Conservation (phyloP, 768 basidiomycete species). For the Phaeotremella skinneri region DNA sequence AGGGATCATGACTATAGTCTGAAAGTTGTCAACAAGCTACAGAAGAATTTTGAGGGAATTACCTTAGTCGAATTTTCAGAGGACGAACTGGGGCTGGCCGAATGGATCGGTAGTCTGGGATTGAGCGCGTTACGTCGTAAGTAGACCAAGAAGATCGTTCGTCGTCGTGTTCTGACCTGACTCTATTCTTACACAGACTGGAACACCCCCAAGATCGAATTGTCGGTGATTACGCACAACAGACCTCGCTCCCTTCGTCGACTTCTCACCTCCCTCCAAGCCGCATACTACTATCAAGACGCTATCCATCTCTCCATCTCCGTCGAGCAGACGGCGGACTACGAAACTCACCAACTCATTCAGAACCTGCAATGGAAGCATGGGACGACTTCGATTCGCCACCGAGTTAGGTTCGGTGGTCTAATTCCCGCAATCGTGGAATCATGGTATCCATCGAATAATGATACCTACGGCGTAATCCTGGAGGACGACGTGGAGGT, state of each 20-base stretch:
- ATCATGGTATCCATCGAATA: conserved; percentile 76
- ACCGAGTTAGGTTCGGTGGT: conserved; percentile 74
- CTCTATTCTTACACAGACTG: conserved; percentile 60
- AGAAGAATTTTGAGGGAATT: not conserved
- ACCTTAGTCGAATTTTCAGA: conserved; percentile 19
- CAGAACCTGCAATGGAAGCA: conserved; percentile 18
- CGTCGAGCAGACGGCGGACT: conserved; percentile 71
- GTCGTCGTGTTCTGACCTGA: conserved; percentile 7
- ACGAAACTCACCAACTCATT: conserved; percentile 56
- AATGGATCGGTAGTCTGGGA: conserved; percentile 65
- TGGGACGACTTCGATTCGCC: conserved; percentile 56
- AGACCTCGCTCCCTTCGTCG: conserved; percentile 69
- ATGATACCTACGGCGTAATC: conserved; percentile 73
- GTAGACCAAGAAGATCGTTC: too few species aligned
- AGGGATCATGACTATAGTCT: not conserved
- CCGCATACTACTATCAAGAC: conserved; percentile 68
- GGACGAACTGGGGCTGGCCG: conserved; percentile 57
- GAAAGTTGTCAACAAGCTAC: not conserved
- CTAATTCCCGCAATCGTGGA: conserved; percentile 79
- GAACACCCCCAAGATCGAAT: conserved; percentile 66
- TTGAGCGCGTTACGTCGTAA: conserved; percentile 63
- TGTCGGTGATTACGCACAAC: conserved; percentile 74
- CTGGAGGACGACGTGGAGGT: conserved; percentile 85
- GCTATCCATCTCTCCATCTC: conserved; percentile 64
- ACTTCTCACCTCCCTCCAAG: conserved; percentile 63